Conservation (phyloP, 2,329 filamentous ascomycete genomes). For the Ophiognomonia clavigignenti-juglandacearum region DNA sequence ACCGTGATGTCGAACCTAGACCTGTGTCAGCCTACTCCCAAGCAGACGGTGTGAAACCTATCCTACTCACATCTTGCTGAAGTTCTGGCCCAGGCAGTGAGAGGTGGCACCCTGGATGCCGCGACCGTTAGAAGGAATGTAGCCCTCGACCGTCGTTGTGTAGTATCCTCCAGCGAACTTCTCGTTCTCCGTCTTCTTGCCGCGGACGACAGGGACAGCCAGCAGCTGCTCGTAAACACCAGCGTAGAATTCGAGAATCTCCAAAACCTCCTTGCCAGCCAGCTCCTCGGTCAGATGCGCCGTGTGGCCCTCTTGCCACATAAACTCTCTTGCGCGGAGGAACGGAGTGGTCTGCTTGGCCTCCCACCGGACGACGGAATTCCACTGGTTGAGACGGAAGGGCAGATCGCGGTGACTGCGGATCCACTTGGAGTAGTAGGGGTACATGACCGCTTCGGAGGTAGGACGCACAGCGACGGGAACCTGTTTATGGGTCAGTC, state of each 20-base stretch:
- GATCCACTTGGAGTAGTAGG: slow-evolving; percentile 96
- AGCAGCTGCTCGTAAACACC: slow-evolving; percentile 90
- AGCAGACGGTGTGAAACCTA: background rate
- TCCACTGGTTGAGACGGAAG: slow-evolving; percentile 95
- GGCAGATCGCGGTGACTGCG: slow-evolving; percentile 93
- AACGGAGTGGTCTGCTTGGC: slow-evolving; percentile 90
- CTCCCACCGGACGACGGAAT: slow-evolving; percentile 89
- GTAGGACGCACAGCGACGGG: slow-evolving; percentile 65
- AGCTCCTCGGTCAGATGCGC: slow-evolving; percentile 81
- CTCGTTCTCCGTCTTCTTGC: slow-evolving; percentile 93
- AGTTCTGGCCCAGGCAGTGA: slow-evolving; percentile 50
- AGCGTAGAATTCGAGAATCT: slow-evolving; percentile 92
- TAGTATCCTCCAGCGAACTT: slow-evolving; percentile 97
- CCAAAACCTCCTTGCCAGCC: slow-evolving; percentile 78
- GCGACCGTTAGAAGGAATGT: slow-evolving; percentile 90
- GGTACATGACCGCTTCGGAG: slow-evolving; percentile 83
- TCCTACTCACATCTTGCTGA: slow-evolving; percentile 7
- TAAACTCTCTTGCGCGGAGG: slow-evolving; percentile 86
- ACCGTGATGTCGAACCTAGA: slow-evolving; percentile 95
- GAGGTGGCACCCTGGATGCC: slow-evolving; percentile 96
- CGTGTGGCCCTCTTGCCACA: slow-evolving; percentile 95
- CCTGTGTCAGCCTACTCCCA: background rate
- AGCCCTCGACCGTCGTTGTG: slow-evolving; percentile 94
- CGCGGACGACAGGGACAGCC: slow-evolving; percentile 90
- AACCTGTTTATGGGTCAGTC: slow-evolving; percentile 31